Evolutionary conservation across 2,329 filamentous ascomycete genomes (phyloP).

Genomic region (Phyllosticta capitalensis): DNA sequence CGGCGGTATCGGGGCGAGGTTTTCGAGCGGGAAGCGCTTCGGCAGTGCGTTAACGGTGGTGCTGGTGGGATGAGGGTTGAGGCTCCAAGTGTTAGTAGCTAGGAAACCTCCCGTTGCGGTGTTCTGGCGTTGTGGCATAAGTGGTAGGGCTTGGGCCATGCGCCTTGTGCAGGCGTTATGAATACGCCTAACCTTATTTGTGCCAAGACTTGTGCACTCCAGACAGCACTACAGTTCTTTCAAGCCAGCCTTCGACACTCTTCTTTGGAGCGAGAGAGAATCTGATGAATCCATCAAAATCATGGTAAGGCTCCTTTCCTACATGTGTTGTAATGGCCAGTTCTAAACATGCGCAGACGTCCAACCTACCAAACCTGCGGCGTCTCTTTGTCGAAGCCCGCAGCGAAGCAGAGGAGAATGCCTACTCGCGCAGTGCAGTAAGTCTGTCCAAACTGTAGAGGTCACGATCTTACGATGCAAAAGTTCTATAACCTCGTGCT

Average conservation of each 20-base stretch:
- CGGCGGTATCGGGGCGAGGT: neutral
- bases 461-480: conserved; percentile 2
- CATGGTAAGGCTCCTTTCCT: neutral
- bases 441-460: conserved; percentile 24
- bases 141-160: conserved; percentile 17
- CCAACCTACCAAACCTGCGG: conserved; percentile 85
- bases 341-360: conserved; percentile 37
- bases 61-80: neutral
- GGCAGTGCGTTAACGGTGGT: neutral
- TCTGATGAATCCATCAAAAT: neutral
- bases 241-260: neutral
- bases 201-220: conserved; percentile 2
- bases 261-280: neutral
- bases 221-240: neutral
- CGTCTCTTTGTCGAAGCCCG: conserved; percentile 91
- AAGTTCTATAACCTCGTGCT: conserved; percentile 97
- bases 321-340: neutral
- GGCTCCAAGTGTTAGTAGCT: neutral
- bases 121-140: conserved; percentile 10
- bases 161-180: conserved; percentile 5
- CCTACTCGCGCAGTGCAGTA: conserved; percentile 88
- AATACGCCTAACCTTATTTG: conserved; percentile 6
- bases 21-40: neutral
- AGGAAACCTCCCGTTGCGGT: conserved; percentile 6
- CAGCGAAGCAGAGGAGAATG: conserved; percentile 86